A percentile compares a stretch with the other conserved stretches of the same genome.
Conservation (phyloP, 345 rosid species). For the Salix exigua region DNA sequence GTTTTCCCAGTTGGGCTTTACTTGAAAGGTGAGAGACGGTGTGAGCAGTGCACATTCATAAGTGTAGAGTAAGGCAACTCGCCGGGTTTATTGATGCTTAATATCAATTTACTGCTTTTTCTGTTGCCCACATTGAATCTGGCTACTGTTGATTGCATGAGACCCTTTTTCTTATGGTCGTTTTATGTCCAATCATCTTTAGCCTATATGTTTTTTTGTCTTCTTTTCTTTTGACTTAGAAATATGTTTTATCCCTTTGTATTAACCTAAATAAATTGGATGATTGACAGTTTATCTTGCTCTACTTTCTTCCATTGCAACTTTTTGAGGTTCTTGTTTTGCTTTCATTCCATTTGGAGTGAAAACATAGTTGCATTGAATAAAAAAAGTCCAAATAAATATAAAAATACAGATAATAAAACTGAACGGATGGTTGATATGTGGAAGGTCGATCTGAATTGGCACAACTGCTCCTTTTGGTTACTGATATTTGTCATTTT, state of each 20-base stretch:
- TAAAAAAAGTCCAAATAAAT: too few species aligned
- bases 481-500: background rate
- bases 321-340: too few species aligned
- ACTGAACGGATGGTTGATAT: background rate
- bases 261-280: too few species aligned
- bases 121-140: constrained; percentile 23
- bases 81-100: constrained; percentile 19
- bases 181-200: background rate
- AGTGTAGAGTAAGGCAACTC: constrained; percentile 22
- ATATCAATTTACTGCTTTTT: constrained; percentile 33
- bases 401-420: background rate
- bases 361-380: too few species aligned
- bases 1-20: too few species aligned
- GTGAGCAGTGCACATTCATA: too few species aligned
- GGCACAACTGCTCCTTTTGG: background rate
- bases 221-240: background rate
- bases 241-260: background rate
- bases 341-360: too few species aligned
- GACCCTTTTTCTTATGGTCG: background rate
- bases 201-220: constrained; percentile 1
- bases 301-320: too few species aligned
- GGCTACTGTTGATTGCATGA: constrained; percentile 2
- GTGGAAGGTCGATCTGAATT: background rate
- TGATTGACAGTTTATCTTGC: too few species aligned
- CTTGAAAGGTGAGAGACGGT: background rate